These are phyloP conservation scores for Takashimella koratensis DNA, from an alignment of 1,284 basidiomycete genomes.

Conservation along the genomic window DNA sequence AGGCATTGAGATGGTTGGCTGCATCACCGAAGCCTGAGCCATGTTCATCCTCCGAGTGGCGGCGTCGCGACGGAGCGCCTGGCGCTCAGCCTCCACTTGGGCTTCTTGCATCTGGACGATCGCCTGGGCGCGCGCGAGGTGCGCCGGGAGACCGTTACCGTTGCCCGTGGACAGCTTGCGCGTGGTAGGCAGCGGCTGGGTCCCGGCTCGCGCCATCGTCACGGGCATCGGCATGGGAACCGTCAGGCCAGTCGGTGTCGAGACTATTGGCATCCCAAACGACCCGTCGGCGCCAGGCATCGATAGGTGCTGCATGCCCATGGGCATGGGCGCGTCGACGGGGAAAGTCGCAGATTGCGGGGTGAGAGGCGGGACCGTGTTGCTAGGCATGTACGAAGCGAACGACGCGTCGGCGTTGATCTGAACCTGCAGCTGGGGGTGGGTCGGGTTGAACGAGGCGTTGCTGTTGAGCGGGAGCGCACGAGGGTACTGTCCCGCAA, in stretches of 20 bases:
- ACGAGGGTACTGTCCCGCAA: constrained; percentile 10
- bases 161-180: constrained; percentile 11
- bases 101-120: constrained; percentile 29
- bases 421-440: constrained; percentile 19
- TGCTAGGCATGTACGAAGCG: constrained; percentile 12
- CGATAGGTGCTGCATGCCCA: neutral
- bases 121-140: constrained; percentile 28
- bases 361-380: constrained; percentile 17
- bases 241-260: neutral
- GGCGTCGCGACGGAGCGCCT: constrained; percentile 15
- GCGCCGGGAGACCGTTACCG: constrained; percentile 16
- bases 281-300: neutral
- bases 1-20: constrained; percentile 7
- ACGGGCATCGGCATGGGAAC: constrained; percentile 7
- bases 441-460: neutral
- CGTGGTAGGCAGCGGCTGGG: constrained; percentile 25
- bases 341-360: constrained; percentile 28
- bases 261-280: neutral
- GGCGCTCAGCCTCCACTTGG: constrained; percentile 21
- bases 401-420: constrained; percentile 21
- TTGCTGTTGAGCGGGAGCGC: neutral
- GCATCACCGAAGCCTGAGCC: constrained; percentile 30
- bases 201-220: constrained; percentile 29
- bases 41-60: constrained; percentile 22
- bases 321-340: neutral